These are phyloP conservation scores for Nothopassalora personata DNA, from an alignment of 2,329 filamentous ascomycete genomes.

Conservation along the genomic window DNA sequence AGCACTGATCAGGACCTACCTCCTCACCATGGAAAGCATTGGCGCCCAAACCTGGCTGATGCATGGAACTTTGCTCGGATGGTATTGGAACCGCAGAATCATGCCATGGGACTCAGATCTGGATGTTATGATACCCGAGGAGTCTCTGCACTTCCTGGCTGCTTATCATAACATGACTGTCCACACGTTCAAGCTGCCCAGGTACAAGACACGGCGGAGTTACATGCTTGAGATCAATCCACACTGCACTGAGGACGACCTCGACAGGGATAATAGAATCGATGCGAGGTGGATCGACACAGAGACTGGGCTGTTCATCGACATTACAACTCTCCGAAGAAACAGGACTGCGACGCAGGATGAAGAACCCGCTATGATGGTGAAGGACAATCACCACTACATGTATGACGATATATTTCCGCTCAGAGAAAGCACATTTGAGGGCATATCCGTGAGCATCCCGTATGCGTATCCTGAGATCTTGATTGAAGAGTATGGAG, in stretches of 20 bases:
- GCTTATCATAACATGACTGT: conserved; percentile 59
- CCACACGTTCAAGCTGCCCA: conserved; percentile 38
- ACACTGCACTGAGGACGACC: conserved; percentile 43
- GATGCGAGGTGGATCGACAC: conserved; percentile 59
- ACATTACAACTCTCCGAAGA: conserved; percentile 53
- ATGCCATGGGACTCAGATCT: conserved; percentile 60
- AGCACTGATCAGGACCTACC: conserved; percentile 51
- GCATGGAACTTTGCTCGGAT: conserved; percentile 56
- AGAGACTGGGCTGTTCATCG: conserved; percentile 55
- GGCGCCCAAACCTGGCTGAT: conserved; percentile 59
- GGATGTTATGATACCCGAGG: conserved; percentile 55
- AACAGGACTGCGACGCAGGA: conserved; percentile 35
- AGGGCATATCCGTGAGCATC: conserved; percentile 49
- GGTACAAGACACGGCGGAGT: conserved; percentile 24
- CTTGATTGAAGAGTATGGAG: conserved; percentile 52
- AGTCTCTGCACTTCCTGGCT: conserved; percentile 52
- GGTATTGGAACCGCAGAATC: conserved; percentile 59
- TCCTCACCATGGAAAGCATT: conserved; percentile 52
- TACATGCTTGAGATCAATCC: conserved; percentile 59
- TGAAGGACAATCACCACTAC: conserved; percentile 55
- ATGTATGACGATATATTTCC: conserved; percentile 53
- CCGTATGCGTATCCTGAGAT: conserved; percentile 54
- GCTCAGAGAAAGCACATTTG: conserved; percentile 50
- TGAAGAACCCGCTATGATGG: conserved; percentile 42
- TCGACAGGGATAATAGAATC: conserved; percentile 52